A percentile compares a stretch with the other conserved stretches of the same genome.
Conservation (phyloP, 164 flowering plant genomes). For the Vitis cinerea region DNA sequence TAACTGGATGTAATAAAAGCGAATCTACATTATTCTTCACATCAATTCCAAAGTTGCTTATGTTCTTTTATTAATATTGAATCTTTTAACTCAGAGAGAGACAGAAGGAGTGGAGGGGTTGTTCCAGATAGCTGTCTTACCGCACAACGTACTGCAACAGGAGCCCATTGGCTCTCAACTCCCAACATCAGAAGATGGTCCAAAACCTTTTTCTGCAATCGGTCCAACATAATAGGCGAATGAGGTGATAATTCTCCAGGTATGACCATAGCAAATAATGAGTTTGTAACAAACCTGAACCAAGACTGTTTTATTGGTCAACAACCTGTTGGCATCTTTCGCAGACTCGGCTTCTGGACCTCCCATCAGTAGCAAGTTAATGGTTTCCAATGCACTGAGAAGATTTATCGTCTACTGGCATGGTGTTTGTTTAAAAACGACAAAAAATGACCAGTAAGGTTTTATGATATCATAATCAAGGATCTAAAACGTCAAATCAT, state of each 20-base stretch:
- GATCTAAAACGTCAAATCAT: neutral
- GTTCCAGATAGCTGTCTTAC: constrained; percentile 41
- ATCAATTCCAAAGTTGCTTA: too few species aligned
- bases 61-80: too few species aligned
- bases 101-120: too few species aligned
- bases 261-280: neutral
- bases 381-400: constrained; percentile 80
- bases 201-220: constrained; percentile 66
- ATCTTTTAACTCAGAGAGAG: too few species aligned
- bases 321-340: constrained; percentile 51
- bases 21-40: too few species aligned
- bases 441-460: constrained; percentile 27
- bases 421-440: constrained; percentile 31
- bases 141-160: constrained; percentile 81
- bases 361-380: constrained; percentile 63
- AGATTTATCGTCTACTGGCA: constrained; percentile 94
- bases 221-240: constrained; percentile 11
- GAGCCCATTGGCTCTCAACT: constrained; percentile 97
- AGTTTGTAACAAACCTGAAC: constrained; percentile 67
- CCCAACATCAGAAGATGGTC: constrained; percentile 87
- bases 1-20: too few species aligned
- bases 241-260: constrained; percentile 2
- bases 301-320: constrained; percentile 71
- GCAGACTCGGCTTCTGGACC: constrained; percentile 58
- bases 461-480: constrained; percentile 9